Conservation (phyloP, 1,139 yeast species). For the Blastobotrys capitulatus region DNA sequence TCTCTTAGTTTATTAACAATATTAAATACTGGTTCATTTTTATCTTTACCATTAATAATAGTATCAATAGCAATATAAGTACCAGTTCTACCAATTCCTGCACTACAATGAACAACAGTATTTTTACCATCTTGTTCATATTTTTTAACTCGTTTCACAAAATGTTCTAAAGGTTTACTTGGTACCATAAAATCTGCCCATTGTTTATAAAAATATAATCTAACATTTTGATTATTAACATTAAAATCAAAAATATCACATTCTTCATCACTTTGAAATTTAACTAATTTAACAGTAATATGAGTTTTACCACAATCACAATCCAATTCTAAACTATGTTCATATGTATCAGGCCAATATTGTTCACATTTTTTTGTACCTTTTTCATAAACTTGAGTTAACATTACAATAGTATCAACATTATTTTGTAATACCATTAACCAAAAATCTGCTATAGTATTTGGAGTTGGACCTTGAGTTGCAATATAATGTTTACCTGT, state of each 20-base stretch:
- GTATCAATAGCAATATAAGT: slow-evolving; percentile 69
- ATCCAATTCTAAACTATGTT: neutral
- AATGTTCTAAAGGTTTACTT: slow-evolving; percentile 24
- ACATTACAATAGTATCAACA: slow-evolving; percentile 65
- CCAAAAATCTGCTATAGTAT: slow-evolving; percentile 75
- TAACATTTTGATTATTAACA: slow-evolving; percentile 23
- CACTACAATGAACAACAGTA: slow-evolving; percentile 66
- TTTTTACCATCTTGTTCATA: slow-evolving; percentile 34
- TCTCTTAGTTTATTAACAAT: slow-evolving; percentile 45
- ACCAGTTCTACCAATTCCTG: slow-evolving; percentile 83
- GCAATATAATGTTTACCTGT: slow-evolving; percentile 43
- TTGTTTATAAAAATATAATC: slow-evolving; percentile 44
- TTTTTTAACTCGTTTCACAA: slow-evolving; percentile 31
- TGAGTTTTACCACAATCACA: neutral
- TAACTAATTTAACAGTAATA: neutral
- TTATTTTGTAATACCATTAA: slow-evolving; percentile 59
- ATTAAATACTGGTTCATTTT: slow-evolving; percentile 26
- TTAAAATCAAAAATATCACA: slow-evolving; percentile 3
- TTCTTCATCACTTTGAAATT: neutral
- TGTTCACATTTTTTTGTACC: slow-evolving; percentile 58
- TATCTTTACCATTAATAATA: slow-evolving; percentile 28
- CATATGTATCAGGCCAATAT: slow-evolving; percentile 57
- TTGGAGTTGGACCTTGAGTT: slow-evolving; percentile 64
- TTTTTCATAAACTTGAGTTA: slow-evolving; percentile 70
- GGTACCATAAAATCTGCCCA: slow-evolving; percentile 59